phyloP scores from a whole-genome alignment of 805 yeast species.

The Saccharomyces paradoxus region DNA sequence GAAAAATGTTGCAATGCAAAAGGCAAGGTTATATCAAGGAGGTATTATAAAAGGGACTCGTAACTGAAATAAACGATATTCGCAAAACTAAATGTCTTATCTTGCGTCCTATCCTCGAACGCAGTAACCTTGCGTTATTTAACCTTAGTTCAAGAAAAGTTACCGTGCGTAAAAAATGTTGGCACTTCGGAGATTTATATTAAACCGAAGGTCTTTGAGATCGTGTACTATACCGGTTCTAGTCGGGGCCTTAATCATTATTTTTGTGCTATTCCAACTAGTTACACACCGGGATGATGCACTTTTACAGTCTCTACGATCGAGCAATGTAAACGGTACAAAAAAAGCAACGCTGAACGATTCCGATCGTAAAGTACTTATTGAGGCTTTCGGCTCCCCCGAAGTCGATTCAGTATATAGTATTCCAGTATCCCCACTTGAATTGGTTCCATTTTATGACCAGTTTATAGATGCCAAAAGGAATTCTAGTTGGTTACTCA shows the following conservation, averaged over 20 bases:
- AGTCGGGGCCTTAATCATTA: background rate
- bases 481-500: background rate
- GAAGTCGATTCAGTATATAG: background rate
- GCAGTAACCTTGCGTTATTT: background rate
- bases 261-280: background rate
- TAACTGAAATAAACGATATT: background rate
- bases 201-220: background rate
- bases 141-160: background rate
- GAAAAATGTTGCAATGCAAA: background rate
- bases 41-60: background rate
- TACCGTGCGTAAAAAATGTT: background rate
- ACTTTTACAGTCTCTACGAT: background rate
- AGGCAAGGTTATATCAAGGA: background rate
- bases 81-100: background rate
- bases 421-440: constrained; percentile 13
- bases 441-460: constrained; percentile 10
- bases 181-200: background rate
- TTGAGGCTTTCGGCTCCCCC: background rate
- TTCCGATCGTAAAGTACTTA: background rate
- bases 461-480: constrained; percentile 1
- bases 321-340: background rate
- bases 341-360: background rate
- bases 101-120: background rate
- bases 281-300: background rate
- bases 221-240: background rate